Conservation (phyloP, 352 stramenopile genomes). For the Globisporangium iwayamae region DNA sequence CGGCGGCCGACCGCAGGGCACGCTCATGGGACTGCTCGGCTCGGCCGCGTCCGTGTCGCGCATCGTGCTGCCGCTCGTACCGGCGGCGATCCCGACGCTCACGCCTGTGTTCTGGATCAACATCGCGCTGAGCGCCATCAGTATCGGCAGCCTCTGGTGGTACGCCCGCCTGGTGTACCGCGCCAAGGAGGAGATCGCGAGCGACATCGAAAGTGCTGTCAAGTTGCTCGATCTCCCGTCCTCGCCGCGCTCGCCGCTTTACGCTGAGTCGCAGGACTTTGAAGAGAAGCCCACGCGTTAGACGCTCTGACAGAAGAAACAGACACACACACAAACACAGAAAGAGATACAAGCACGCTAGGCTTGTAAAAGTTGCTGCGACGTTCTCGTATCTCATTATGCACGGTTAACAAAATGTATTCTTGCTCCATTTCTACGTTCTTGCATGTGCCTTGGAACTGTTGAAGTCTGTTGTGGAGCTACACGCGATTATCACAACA, state of each 20-base stretch:
- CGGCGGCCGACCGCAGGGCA: slow-evolving; percentile 67
- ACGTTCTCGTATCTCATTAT: slow-evolving; percentile 5
- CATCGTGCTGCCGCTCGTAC: slow-evolving; percentile 61
- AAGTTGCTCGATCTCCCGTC: slow-evolving; percentile 10
- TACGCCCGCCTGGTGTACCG: slow-evolving; percentile 58
- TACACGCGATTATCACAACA: no score
- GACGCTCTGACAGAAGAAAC: neutral
- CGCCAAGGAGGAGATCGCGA: slow-evolving; percentile 18
- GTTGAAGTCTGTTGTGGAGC: no score
- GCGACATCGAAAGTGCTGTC: slow-evolving; percentile 14
- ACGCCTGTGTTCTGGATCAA: slow-evolving; percentile 79
- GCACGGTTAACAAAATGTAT: slow-evolving; percentile 2
- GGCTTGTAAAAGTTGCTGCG: neutral
- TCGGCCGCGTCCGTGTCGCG: slow-evolving; percentile 70
- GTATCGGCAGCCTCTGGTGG: slow-evolving; percentile 57
- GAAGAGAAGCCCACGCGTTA: slow-evolving; percentile 21
- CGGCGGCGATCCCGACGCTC: slow-evolving; percentile 55
- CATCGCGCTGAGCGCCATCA: slow-evolving; percentile 52
- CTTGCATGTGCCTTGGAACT: no score
- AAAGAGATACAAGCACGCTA: neutral
- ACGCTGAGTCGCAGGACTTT: slow-evolving; percentile 18
- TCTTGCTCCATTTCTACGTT: neutral
- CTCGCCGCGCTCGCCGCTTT: slow-evolving; percentile 5
- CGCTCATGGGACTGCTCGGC: slow-evolving; percentile 73
- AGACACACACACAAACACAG: no score